Conservation (phyloP, 441 rosid species). For the Iberis amara region DNA sequence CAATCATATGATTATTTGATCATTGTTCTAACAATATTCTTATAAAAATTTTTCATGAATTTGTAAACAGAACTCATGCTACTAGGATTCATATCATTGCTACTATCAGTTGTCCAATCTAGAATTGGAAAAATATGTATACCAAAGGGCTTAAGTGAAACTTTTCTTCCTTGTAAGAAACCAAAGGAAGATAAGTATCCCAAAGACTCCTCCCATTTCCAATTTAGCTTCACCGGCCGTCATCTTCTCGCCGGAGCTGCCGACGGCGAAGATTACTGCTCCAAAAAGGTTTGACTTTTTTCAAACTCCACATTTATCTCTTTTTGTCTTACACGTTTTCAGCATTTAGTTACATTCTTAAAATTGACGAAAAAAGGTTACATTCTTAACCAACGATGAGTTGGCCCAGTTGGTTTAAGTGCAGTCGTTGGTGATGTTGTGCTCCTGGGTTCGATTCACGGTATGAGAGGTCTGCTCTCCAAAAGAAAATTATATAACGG, state of each 20-base stretch:
- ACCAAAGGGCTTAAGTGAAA: conserved; percentile 33
- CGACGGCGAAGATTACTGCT: conserved; percentile 29
- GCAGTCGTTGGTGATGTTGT: too few relatives aligned
- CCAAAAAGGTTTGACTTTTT: conserved; percentile 30
- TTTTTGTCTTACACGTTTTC: conserved; percentile 10
- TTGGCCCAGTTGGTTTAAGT: too few relatives aligned
- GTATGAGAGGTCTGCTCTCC: too few relatives aligned
- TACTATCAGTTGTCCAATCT: conserved; percentile 49
- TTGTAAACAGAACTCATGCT: conserved; percentile 54
- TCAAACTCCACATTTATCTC: neutral
- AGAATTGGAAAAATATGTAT: conserved; percentile 49
- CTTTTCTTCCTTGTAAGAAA: conserved; percentile 54
- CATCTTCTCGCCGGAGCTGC: conserved; percentile 49
- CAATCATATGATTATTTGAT: too few relatives aligned
- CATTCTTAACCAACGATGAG: too few relatives aligned
- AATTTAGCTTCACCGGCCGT: conserved; percentile 38
- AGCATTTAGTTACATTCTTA: neutral
- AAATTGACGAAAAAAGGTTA: too few relatives aligned
- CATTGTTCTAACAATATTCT: too few relatives aligned
- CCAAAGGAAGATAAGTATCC: conserved; percentile 19
- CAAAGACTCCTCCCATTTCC: conserved; percentile 37
- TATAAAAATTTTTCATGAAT: too few relatives aligned
- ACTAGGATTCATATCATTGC: conserved; percentile 71
- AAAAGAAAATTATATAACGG: too few relatives aligned
- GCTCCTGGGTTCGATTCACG: too few relatives aligned